Base-by-base conservation (phyloP, 1,284 basidiomycete species). In the Phellopilus nigrolimitatus region DNA sequence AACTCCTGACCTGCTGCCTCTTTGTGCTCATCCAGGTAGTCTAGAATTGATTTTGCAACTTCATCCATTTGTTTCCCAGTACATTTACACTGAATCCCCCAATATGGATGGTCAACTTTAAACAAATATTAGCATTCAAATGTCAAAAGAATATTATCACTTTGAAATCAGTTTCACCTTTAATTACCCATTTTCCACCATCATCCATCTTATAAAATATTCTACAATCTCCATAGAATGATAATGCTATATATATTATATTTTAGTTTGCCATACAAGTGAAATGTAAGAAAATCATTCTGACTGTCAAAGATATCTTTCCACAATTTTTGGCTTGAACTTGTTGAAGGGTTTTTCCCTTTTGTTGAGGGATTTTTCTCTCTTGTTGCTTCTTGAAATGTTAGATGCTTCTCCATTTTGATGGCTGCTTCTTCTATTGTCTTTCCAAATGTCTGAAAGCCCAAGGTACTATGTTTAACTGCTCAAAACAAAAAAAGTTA, bases 381-480 rank as follows among this genome's bases (percentile, higher is more conserved):
- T 19, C n/a, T 44, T 8, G 42, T 25, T 10, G 28, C 25, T 12
- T 27, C 25, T 30, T 25, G 9, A 19, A 27, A 44, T 8, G n/a
- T n/a, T 28, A 44, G 42, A 44, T 44, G 42, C 3, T 30, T 30
- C 8, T n/a, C 42, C 42, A 44, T 44, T 3, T 44, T 30, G 13
- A 22, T 30, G 7, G 15, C 15, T n/a, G 42, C 42, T 15, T 44
- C 22, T 27, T 27, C n/a, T 17, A 44, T 7, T 5, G 21, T 27
- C 28, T 25, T 44, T n/a, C 42, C 42, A 44, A 5, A 30, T 25
- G n/a, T 24, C 13, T 28, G 42, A 17, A 44, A 44, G 3, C 42
- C 25, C 4, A 12, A 15, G 10, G 3, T 12, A 12, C 13, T 13
- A 17, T 44, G 25, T 12, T 28, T 25, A 8, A 44, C n/a, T 44